A percentile compares a stretch with the other conserved stretches of the same genome.
Conservation (phyloP, 225 moss, liverwort and hornwort genomes). For the Rhytidiadelphus loreus region DNA sequence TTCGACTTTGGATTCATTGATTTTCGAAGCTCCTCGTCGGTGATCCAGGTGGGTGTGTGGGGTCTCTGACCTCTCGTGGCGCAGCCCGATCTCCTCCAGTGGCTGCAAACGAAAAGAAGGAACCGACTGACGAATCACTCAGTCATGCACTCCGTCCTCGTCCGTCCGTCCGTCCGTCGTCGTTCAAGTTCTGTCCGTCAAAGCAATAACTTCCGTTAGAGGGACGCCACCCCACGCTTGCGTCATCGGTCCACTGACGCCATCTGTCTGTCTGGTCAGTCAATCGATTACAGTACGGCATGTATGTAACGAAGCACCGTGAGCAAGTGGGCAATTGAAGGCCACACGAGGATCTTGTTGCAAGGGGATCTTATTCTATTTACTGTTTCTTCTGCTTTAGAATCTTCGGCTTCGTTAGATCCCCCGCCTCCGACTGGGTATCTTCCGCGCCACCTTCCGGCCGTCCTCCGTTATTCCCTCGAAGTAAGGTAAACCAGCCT, state of each 20-base stretch:
- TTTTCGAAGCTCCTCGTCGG: neutral
- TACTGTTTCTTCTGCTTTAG: neutral
- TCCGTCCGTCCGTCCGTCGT: neutral
- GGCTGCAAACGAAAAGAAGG: constrained; percentile 9
- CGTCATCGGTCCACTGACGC: neutral
- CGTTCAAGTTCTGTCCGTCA: neutral
- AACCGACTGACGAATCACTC: too few species aligned
- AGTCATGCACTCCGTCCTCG: too few species aligned
- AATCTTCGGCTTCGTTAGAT: neutral
- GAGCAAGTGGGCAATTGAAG: too few species aligned
- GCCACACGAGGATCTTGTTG: neutral
- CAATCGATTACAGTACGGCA: neutral
- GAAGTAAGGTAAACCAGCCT: too few species aligned
- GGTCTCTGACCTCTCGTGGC: constrained; percentile 14
- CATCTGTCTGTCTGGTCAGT: neutral
- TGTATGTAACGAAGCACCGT: too few species aligned
- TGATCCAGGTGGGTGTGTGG: neutral
- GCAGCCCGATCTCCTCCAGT: constrained; percentile 16
- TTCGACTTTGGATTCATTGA: neutral
- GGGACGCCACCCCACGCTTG: neutral
- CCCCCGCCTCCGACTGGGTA: neutral
- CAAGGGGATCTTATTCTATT: too few species aligned
- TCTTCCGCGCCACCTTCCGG: neutral
- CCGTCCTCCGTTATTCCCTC: neutral
- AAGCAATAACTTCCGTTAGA: too few species aligned